Evolutionary conservation across 345 rosid species (phyloP).

Genomic region (Acer negundo): DNA sequence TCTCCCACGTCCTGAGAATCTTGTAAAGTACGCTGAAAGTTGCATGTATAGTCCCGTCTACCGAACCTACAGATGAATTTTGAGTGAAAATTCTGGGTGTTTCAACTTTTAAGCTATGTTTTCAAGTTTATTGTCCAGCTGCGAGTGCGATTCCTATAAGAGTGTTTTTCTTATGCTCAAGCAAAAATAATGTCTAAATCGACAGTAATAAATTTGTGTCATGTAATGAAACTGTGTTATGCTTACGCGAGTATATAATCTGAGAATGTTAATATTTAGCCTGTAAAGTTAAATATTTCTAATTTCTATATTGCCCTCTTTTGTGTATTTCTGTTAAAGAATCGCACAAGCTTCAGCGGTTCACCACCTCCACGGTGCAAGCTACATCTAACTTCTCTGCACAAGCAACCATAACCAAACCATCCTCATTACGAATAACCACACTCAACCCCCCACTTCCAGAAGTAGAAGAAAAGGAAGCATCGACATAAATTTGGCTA

Average conservation of each 20-base stretch:
- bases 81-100: neutral
- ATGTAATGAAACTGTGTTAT: neutral
- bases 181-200: neutral
- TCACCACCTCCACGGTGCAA: no score
- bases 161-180: neutral
- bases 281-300: neutral
- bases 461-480: no score
- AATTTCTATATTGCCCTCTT: neutral
- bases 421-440: no score
- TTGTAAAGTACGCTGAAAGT: constrained; percentile 81
- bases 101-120: neutral
- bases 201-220: neutral
- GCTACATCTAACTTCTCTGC: no score
- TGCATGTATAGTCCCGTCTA: constrained; percentile 94
- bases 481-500: neutral
- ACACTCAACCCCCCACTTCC: no score
- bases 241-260: neutral
- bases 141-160: neutral
- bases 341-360: no score
- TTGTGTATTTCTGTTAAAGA: no score
- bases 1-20: constrained; percentile 80
- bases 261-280: neutral
- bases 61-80: constrained; percentile 58
- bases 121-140: neutral
- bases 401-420: no score